Evolutionary conservation across 78 protist species (phyloP), one percentile per base, ranked within the genome.

Genomic region (Cavenderia fasciculata): DNA sequence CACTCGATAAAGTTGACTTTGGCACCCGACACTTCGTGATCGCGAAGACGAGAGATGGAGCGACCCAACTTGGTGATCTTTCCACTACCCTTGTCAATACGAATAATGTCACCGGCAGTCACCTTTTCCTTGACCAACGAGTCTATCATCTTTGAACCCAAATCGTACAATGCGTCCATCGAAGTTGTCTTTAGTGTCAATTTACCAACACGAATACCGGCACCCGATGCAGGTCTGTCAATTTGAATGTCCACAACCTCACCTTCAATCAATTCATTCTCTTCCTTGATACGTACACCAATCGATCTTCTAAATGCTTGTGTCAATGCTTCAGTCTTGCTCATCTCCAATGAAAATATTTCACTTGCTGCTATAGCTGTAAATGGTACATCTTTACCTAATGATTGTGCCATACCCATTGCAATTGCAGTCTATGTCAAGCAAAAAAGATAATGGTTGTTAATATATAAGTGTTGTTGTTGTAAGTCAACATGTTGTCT

Each of bases 181-280:
- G 98, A 99, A 1, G 99, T 98, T n/a, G 99, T 99, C 96, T 99
- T 99, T 33, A 99, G 57, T 18, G 97, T 96, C n/a, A n/a, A n/a
- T n/a, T n/a, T n/a, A 71, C 99, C 99, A 16, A 95, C 94, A 73
- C 96, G 94, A 1, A 62, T 72, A 4, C 92, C 93, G 21, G 93
- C 5, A 51, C 95, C 96, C 0, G 95, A 70, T 1, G 96, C 94
- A 0, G 98, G 96, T 8, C 98, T 43, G 47, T 96, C 98, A 41
- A 96, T 94, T 43, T 79, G 94, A 21, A 84, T 86, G 65, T 98
- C 99, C n/a, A 99, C 99, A 14, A 99, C 99, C 74, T 99, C 99
- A 27, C 99, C 99, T 66, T 97, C 98, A 69, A 99, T 95, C 33
- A 99, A 75, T 68, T 99, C 99, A n/a, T 99, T 96, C 88, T 99